Evolutionary conservation across 768 basidiomycete genomes (phyloP), one percentile per base, ranked within the genome.

Genomic region (Mycena kentingensis): DNA sequence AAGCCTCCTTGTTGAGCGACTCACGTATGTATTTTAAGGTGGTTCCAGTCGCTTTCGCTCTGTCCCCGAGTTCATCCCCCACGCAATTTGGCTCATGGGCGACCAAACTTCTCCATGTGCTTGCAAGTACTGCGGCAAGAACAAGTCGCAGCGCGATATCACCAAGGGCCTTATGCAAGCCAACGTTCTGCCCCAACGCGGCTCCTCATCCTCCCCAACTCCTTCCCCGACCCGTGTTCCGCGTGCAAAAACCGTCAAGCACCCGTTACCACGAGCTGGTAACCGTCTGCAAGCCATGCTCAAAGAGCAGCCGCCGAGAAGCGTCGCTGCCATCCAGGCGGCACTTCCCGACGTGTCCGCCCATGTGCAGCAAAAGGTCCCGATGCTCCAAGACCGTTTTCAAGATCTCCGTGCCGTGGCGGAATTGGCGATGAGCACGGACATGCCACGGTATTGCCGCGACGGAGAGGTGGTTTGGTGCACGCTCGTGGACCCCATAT

Each of bases 31-130:
- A 27, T 50, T 29, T 43, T 24, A 35, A 51, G 70, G 84, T 84
- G 2, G 69, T 75, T 50, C 37, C 49, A 66, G 65, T 35, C 72
- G 73, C 28, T 93, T 92, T 67, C 87, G 92, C 36, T 92, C 90
- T 12, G 73, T 84, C n/a, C 86, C 87, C 42, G 92, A 94, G 64
- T 91, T 93, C 65, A 79, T 87, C 41, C 90, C 90, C 4, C 92
- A 94, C 61, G 88, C 88, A 2, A 73, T 84, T 52, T 93, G 90
- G 90, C 78, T 93, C 10, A 74, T 85, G 66, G 72, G 73, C 6
- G 84, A 88, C 52, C 66, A 77, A 54, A 75, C 75, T 38, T 62
- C 65, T 3, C 77, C 77, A 36, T 93, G 90, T 62, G 69, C 70
- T 27, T 93, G 90, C 72, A 90, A 90, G 64, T 92, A 92, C 60